These are phyloP conservation scores for Colletotrichum sp. DNA, from an alignment of 2,329 filamentous ascomycete species.

Conservation along the genomic window DNA sequence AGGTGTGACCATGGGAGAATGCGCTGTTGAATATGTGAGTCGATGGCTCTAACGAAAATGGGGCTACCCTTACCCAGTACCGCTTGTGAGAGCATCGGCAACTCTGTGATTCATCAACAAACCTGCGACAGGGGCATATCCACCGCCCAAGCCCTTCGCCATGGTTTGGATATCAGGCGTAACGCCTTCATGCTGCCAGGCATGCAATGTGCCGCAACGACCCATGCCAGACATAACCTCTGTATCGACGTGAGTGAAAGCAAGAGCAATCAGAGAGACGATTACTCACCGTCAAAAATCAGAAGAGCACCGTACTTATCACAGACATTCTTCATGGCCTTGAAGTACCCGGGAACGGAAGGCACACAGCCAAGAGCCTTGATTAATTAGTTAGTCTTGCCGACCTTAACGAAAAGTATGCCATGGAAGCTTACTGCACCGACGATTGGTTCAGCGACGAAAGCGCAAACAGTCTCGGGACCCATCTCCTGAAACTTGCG, in stretches of 20 bases:
- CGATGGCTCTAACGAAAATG: not conserved
- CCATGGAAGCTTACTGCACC: slow-evolving; percentile 62
- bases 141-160: slow-evolving; percentile 63
- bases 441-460: slow-evolving; percentile 69
- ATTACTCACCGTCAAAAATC: slow-evolving; percentile 63
- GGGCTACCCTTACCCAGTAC: slow-evolving; percentile 39
- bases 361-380: slow-evolving; percentile 74
- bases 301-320: slow-evolving; percentile 74
- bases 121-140: slow-evolving; percentile 59
- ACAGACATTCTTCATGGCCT: slow-evolving; percentile 71
- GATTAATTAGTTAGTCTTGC: not conserved
- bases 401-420: fast-evolving
- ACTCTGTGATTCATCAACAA: slow-evolving; percentile 57
- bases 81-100: slow-evolving; percentile 50
- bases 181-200: slow-evolving; percentile 28
- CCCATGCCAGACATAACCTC: slow-evolving; percentile 35
- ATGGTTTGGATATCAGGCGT: slow-evolving; percentile 62
- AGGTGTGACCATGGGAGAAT: slow-evolving; percentile 63
- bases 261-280: not conserved
- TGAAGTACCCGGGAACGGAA: slow-evolving; percentile 61
- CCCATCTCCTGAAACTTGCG: slow-evolving; percentile 69
- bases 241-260: not conserved
- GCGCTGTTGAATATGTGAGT: slow-evolving; percentile 3
- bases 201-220: slow-evolving; percentile 6
- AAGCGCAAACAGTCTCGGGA: slow-evolving; percentile 67